Evolutionary conservation across 805 yeast genomes (phyloP), one percentile per base, ranked within the genome.

Genomic region (Teunomyces cretensis): DNA sequence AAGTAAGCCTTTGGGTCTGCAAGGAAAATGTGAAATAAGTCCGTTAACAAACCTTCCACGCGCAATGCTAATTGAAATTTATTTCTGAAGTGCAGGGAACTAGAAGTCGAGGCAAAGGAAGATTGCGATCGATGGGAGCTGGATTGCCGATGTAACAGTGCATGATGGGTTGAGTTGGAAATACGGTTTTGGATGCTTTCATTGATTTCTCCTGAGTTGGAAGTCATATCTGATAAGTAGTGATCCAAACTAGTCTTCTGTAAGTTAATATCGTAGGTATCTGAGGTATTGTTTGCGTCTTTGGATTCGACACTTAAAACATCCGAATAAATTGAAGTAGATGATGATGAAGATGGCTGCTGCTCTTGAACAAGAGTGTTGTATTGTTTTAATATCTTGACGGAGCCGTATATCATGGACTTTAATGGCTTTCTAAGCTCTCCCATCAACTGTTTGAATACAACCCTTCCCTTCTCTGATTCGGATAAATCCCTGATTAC

Each of bases 1-100:
- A 67, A 67, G 47, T 64, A 71, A 17, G 61, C 51, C 14, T 58
- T 61, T 1, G 76, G 74, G 1, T 61, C 61, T 0, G 64, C 62
- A 4, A 54, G 52, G 48, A 70, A 71, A 2, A 70, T 57, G 7
- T 55, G 46, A 45, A 70, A 63, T 9, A 67, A 50, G 37, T 67
- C 69, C 2, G 67, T 47, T 15, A 71, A 47, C 27, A 67, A 50
- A 43, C 62, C 67, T 49, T 70, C 49, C 11, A 45, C 41, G n/a
- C 40, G 31, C 17, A 17, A n/a, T 4, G 45, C 45, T 22, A 46
- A 31, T 19, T 42, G 42, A 31, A 39, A 30, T 14, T 12, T 39
- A 14, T 12, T 30, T 39, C 32, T 30, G 15, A 30, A 9, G 9
- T 39, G 33, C 6, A 14, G 13, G 5, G 32, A 13, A 15, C 41